phyloP scores from a whole-genome alignment of 139 green algal species.

The Tetradesmus lagerheimii region DNA sequence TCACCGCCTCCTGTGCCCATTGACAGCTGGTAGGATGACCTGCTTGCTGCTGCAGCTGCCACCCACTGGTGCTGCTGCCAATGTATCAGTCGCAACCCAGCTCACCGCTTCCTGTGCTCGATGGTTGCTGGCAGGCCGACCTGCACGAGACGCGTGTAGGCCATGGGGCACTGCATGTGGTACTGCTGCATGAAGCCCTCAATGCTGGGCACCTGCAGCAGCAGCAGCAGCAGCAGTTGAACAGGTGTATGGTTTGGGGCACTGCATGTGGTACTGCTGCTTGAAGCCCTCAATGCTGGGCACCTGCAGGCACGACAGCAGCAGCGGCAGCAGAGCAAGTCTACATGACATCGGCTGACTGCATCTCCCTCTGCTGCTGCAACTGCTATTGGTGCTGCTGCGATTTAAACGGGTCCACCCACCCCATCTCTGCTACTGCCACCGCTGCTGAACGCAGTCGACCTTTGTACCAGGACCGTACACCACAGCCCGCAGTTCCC shows the following conservation, averaged over 20 bases:
- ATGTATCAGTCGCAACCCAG: no score
- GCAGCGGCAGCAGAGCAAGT: not conserved
- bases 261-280: slow-evolving; percentile 62
- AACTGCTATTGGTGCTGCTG: no score
- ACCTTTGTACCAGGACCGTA: no score
- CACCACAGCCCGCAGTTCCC: no score
- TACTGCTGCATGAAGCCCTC: slow-evolving; percentile 91
- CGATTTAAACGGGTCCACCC: no score
- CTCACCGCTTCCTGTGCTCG: slow-evolving; percentile 74
- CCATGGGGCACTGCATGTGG: slow-evolving; percentile 97
- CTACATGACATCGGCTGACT: no score
- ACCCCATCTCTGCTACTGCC: no score
- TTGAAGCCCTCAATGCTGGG: slow-evolving; percentile 93
- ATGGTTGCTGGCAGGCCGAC: slow-evolving; percentile 89
- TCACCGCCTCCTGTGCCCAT: no score
- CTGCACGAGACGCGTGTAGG: slow-evolving; percentile 80
- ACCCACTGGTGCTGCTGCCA: not conserved
- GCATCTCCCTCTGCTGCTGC: no score
- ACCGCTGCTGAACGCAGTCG: no score
- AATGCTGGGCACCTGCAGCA: slow-evolving; percentile 86
- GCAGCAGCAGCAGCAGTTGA: not conserved
- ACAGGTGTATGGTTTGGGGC: no score
- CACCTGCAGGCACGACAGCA: slow-evolving; percentile 73
- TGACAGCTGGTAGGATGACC: no score
- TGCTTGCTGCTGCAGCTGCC: slow-evolving; percentile 12